Evolutionary conservation across 2,329 filamentous ascomycete species (phyloP), one percentile per base, ranked within the genome.

Genomic region (Mycogone perniciosa): DNA sequence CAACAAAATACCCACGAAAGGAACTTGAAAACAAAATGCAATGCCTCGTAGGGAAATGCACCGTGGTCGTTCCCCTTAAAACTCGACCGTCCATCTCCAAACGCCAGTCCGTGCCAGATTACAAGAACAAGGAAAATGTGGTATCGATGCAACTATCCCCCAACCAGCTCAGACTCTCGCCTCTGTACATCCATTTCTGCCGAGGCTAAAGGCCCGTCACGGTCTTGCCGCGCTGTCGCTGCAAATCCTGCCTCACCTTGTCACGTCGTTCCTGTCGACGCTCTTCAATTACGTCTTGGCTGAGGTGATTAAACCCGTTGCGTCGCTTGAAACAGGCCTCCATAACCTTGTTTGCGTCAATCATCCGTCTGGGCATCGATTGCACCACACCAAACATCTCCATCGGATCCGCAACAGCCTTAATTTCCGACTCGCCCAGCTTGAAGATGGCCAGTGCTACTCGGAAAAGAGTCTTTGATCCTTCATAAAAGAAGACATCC

Each of bases 331-430:
- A 91, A 57, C 88, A 95, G 7, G 88, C 79, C 57, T 95, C 89
- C 73, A 96, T 81, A 10, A 97, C 72, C 2, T 73, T 73, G 60
- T 95, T 96, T 49, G 86, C 86, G 66, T 97, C 89, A 20, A 96
- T 68, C 61, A 96, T 78, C 48, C 80, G 80, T 48, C 92, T 80
- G 1, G 92, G 92, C 31, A 95, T 82, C 2, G 84, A 84, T 71
- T 97, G 92, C 30, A 97, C 90, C 3, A 95, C 84, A 63, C 95
- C 89, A 67, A 96, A 96, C 61, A 96, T 89, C 71, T 97, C 92
- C 84, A 95, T 95, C 1, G 90, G 88, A 62, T 96, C 91, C 11
- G 76, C 78, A 8, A 95, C 85, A 7, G 81, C 80, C 60, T 85
- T 82, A 61, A 97, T 93, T 59, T 93, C 85, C 5, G 72, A 65